These are phyloP conservation scores for Eucalyptus leucophloia DNA, from an alignment of 345 rosid species.

Conservation along the genomic window DNA sequence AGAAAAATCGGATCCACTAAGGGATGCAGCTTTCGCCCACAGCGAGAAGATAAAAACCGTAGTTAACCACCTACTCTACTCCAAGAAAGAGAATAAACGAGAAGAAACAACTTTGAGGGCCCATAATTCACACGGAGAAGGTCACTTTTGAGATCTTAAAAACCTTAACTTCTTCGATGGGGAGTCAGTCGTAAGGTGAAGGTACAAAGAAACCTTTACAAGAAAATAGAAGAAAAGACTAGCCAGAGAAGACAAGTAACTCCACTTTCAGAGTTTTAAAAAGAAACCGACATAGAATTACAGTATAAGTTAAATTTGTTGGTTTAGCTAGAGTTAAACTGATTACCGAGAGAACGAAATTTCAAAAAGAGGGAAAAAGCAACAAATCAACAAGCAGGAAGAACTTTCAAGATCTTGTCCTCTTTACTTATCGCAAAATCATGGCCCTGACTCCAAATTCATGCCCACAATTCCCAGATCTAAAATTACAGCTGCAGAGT, in stretches of 20 bases:
- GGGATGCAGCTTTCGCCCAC: background rate
- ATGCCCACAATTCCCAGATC: background rate
- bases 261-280: background rate
- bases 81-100: background rate
- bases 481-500: background rate
- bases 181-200: background rate
- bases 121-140: background rate
- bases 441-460: background rate
- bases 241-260: background rate
- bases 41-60: background rate
- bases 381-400: background rate
- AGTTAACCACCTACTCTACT: background rate
- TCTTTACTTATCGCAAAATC: background rate
- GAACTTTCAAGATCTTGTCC: background rate
- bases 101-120: background rate
- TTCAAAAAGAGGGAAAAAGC: background rate
- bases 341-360: background rate
- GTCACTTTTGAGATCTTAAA: background rate
- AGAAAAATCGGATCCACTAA: background rate
- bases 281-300: background rate
- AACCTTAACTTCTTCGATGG: background rate
- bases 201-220: background rate
- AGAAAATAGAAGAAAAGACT: background rate
- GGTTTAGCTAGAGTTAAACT: background rate
- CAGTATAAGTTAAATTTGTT: background rate